Evolutionary conservation across 2,329 filamentous ascomycete species (phyloP).

Genomic region (Pseudogymnoascus sp.): DNA sequence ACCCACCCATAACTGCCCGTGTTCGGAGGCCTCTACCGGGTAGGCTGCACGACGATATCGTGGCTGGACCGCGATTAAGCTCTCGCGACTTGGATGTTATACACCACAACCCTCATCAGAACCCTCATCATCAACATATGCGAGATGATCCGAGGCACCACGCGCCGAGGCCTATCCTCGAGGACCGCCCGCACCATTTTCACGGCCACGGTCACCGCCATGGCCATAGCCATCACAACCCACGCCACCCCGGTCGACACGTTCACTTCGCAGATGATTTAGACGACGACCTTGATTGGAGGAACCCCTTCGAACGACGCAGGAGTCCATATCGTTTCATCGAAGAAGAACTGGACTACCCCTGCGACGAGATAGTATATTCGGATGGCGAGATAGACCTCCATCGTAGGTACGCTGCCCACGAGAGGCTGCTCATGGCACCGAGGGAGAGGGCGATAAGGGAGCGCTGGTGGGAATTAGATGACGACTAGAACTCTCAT

Average conservation of each 20-base stretch:
- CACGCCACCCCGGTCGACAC: not conserved
- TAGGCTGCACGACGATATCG: not conserved
- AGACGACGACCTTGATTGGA: not conserved
- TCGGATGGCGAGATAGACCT: not conserved
- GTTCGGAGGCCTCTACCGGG: not conserved
- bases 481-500: slow-evolving; percentile 1
- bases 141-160: not conserved
- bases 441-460: not conserved
- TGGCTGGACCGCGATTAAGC: not conserved
- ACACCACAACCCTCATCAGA: not conserved
- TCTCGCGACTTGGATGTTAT: not conserved
- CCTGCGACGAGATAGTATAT: not conserved
- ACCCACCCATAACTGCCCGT: not conserved
- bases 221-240: not conserved
- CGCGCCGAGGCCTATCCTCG: not conserved
- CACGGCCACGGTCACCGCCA: not conserved
- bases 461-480: slow-evolving; percentile 6
- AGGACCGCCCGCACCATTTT: not conserved
- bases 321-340: slow-evolving; percentile 2
- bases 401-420: not conserved
- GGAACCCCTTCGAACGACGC: not conserved
- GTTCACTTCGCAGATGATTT: not conserved
- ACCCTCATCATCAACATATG: not conserved
- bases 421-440: slow-evolving; percentile 4
- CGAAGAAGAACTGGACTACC: slow-evolving; percentile 6